Conservation (phyloP, 2,329 filamentous ascomycete genomes). For the Sporothrix brasiliensis region DNA sequence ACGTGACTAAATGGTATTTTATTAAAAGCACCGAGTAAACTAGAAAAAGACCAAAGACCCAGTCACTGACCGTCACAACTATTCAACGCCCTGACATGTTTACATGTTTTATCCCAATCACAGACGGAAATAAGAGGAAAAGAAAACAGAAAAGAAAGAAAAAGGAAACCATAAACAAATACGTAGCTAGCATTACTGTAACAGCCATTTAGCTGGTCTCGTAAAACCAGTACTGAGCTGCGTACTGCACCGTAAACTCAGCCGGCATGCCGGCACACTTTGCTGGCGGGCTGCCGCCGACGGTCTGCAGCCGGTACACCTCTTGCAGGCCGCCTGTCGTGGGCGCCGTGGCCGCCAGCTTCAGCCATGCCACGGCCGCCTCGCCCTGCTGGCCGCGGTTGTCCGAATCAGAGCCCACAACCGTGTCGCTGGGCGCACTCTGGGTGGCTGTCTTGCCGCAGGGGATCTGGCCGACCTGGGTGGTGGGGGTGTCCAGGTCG, state of each 20-base stretch:
- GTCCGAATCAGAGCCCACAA: conserved; percentile 51
- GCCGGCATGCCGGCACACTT: conserved; percentile 68
- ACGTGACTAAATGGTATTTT: neutral
- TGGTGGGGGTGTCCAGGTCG: conserved; percentile 64
- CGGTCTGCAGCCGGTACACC: conserved; percentile 83
- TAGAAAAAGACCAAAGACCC: neutral
- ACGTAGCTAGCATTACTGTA: neutral
- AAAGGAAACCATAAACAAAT: neutral
- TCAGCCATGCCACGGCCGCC: conserved; percentile 78
- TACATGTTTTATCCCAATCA: neutral
- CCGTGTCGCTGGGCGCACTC: conserved; percentile 63
- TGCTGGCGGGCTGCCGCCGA: conserved; percentile 73
- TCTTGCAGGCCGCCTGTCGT: conserved; percentile 68
- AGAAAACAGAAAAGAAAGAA: conserved; percentile 1
- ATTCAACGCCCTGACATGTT: conserved; percentile 1
- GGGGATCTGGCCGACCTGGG: conserved; percentile 62
- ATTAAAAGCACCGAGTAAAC: neutral
- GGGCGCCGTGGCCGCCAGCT: conserved; percentile 60
- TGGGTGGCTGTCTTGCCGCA: conserved; percentile 65
- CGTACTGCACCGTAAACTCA: conserved; percentile 75
- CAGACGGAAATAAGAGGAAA: neutral
- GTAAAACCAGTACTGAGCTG: conserved; percentile 67
- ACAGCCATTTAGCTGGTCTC: conserved; percentile 33
- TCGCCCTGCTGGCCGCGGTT: conserved; percentile 61
- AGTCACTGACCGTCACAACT: neutral